These are phyloP conservation scores for Verticillium longisporum DNA, from an alignment of 2,329 filamentous ascomycete species.

Conservation along the genomic window DNA sequence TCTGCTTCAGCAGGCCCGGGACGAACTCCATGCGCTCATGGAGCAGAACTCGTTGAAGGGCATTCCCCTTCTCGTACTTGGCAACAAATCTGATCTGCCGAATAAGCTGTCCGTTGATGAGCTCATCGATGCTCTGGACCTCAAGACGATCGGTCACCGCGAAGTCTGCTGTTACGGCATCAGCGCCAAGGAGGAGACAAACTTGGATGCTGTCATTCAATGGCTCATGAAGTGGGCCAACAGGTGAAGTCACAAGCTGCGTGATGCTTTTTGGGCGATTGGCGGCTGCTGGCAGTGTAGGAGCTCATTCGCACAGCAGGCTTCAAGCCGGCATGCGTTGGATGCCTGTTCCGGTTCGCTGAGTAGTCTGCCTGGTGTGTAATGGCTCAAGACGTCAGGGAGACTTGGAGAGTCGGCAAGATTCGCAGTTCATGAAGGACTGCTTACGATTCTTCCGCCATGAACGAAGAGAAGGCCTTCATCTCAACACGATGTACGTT, in stretches of 20 bases:
- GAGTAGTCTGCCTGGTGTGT: not conserved
- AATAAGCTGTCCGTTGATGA: slow-evolving; percentile 89
- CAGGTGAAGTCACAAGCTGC: slow-evolving; percentile 40
- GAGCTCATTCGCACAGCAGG: not conserved
- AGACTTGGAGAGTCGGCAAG: not conserved
- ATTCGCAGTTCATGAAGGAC: not conserved
- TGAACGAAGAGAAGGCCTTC: not conserved
- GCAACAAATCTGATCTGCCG: slow-evolving; percentile 95
- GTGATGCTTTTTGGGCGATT: not conserved
- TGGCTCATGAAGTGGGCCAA: slow-evolving; percentile 90
- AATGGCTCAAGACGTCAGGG: not conserved
- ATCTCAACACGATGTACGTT: not conserved
- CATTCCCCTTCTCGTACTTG: slow-evolving; percentile 88
- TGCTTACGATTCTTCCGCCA: not conserved
- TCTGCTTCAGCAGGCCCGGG: slow-evolving; percentile 75
- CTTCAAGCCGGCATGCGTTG: not conserved
- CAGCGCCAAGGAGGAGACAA: slow-evolving; percentile 97
- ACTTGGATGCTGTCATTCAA: slow-evolving; percentile 91
- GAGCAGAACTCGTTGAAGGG: slow-evolving; percentile 76
- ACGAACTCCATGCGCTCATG: slow-evolving; percentile 87
- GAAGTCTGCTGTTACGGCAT: slow-evolving; percentile 99
- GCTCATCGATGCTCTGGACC: slow-evolving; percentile 84
- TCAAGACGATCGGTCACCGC: slow-evolving; percentile 82
- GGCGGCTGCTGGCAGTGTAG: not conserved
- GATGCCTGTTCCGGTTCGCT: not conserved